Conservation (phyloP, 345 rosid genomes). For the Rhizophora mangle region DNA sequence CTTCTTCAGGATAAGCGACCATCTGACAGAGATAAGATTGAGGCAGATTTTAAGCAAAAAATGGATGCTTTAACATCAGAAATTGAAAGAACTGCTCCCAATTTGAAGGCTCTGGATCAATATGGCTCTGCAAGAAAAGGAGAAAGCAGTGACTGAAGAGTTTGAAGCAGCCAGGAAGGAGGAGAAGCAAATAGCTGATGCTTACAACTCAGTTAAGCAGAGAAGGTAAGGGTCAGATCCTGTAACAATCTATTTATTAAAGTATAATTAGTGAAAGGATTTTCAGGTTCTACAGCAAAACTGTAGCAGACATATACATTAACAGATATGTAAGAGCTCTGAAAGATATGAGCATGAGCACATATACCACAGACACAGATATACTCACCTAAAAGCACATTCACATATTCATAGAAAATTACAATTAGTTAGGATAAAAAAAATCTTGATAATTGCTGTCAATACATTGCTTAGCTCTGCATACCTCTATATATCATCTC, state of each 20-base stretch:
- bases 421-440: too few species aligned
- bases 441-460: too few species aligned
- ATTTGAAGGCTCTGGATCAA: constrained; percentile 91
- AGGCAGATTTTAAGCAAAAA: constrained; percentile 68
- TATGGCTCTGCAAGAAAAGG: constrained; percentile 83
- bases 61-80: constrained; percentile 65
- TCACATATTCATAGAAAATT: too few species aligned
- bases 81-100: constrained; percentile 90
- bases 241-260: not conserved
- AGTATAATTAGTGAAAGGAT: not conserved
- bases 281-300: not conserved
- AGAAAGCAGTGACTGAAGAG: constrained; percentile 73
- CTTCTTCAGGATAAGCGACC: constrained; percentile 66
- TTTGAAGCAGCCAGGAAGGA: constrained; percentile 83
- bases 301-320: too few species aligned
- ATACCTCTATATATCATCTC: too few species aligned
- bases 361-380: too few species aligned
- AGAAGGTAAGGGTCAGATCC: constrained; percentile 50
- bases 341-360: too few species aligned
- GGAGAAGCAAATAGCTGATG: constrained; percentile 82
- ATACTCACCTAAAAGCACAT: too few species aligned
- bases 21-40: constrained; percentile 76
- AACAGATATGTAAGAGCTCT: too few species aligned
- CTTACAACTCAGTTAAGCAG: constrained; percentile 69
- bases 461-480: too few species aligned